Evolutionary conservation across 495 filamentous ascomycete species (phyloP).

Genomic region (Clohesyomyces aquaticus): DNA sequence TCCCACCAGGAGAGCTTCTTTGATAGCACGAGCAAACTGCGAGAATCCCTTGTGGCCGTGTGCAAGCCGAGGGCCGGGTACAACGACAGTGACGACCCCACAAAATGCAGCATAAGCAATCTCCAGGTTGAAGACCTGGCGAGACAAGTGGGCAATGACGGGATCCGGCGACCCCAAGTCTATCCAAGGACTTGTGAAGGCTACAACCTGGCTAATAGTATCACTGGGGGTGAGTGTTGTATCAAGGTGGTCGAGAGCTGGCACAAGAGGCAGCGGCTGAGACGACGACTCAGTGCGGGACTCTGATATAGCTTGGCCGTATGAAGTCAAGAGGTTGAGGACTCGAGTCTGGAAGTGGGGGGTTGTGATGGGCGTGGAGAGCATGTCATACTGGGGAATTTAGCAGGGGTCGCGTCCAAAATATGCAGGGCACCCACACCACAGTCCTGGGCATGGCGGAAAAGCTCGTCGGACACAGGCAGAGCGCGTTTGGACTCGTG

Average conservation of each 20-base stretch:
- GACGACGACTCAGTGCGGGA: background rate
- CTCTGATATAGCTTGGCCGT: constrained; percentile 52
- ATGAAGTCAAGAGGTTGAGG: constrained; percentile 55
- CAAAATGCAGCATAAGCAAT: constrained; percentile 94
- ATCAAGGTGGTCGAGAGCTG: constrained; percentile 72
- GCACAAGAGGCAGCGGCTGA: constrained; percentile 52
- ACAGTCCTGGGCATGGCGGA: constrained; percentile 68
- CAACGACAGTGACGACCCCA: constrained; percentile 78
- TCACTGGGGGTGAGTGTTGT: constrained; percentile 74
- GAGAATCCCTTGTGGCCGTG: constrained; percentile 57
- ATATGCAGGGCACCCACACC: constrained; percentile 40
- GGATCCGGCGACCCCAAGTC: constrained; percentile 85
- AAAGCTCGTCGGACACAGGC: constrained; percentile 64
- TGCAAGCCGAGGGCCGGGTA: constrained; percentile 71
- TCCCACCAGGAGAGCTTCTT: constrained; percentile 72
- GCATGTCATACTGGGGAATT: constrained; percentile 78
- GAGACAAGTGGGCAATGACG: constrained; percentile 76
- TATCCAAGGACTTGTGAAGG: constrained; percentile 83
- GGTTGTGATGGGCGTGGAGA: constrained; percentile 88
- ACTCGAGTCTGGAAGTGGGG: constrained; percentile 78
- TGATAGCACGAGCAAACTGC: constrained; percentile 84
- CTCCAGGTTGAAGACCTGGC: constrained; percentile 87
- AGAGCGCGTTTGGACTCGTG: constrained; percentile 71
- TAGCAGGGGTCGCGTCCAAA: constrained; percentile 13
- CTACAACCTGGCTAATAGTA: constrained; percentile 70